Conservation (phyloP, 2,329 filamentous ascomycete species). For the Onygena corvina region DNA sequence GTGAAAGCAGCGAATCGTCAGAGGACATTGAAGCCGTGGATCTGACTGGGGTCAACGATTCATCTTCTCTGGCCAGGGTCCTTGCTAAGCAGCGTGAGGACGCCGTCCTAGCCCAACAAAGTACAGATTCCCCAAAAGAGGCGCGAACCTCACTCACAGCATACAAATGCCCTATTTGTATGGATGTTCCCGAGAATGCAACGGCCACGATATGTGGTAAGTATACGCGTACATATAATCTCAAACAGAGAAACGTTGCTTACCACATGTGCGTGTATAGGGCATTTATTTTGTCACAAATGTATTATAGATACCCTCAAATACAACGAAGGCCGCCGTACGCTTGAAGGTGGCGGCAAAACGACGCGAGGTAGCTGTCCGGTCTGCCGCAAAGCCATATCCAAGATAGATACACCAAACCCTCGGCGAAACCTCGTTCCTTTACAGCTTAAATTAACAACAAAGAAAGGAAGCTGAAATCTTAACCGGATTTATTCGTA, state of each 20-base stretch:
- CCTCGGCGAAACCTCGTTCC: constrained; percentile 29
- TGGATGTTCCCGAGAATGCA: constrained; percentile 49
- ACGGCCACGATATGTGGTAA: constrained; percentile 50
- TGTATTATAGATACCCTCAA: constrained; percentile 51
- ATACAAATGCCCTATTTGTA: constrained; percentile 51
- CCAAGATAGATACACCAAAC: constrained; percentile 27
- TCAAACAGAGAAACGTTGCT: not conserved
- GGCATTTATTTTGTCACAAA: constrained; percentile 53
- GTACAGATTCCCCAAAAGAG: constrained; percentile 19
- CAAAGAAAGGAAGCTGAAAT: constrained; percentile 18
- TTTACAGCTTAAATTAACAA: constrained; percentile 28
- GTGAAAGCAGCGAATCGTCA: not conserved
- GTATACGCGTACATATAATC: constrained; percentile 18
- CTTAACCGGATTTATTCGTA: not conserved
- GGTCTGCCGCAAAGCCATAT: constrained; percentile 34
- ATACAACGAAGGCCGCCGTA: constrained; percentile 40
- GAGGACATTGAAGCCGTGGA: constrained; percentile 39
- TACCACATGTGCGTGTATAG: constrained; percentile 23
- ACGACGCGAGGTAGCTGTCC: constrained; percentile 32
- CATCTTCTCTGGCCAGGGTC: constrained; percentile 31
- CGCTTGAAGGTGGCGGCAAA: constrained; percentile 26
- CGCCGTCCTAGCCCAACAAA: constrained; percentile 36
- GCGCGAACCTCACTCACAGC: constrained; percentile 33
- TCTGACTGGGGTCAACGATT: constrained; percentile 36
- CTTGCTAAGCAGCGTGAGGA: constrained; percentile 44